Percentiles rank a stretch among this genome's conserved stretches.
These are phyloP conservation scores for Orbilia blumenaviensis DNA, from an alignment of 2,329 filamentous ascomycete species.

Conservation along the genomic window DNA sequence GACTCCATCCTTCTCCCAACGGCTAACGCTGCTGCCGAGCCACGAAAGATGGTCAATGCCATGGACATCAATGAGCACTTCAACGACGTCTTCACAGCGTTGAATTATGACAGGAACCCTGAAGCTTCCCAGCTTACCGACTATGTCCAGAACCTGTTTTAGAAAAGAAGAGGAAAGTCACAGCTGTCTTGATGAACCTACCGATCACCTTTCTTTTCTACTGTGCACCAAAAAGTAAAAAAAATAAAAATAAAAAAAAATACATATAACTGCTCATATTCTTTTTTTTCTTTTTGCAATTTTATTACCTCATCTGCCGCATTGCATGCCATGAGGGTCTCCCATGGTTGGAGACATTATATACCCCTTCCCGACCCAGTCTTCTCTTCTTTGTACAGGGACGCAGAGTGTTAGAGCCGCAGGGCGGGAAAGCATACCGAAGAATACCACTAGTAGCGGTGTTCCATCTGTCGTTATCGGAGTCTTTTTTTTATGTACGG, in stretches of 20 bases:
- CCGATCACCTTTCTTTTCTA: neutral
- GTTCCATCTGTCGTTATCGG: conserved; percentile 38
- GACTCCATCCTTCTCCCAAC: conserved; percentile 38
- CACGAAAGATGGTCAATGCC: conserved; percentile 36
- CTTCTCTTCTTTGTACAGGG: conserved; percentile 42
- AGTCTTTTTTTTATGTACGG: conserved; percentile 7
- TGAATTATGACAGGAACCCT: conserved; percentile 39
- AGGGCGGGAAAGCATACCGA: conserved; percentile 30
- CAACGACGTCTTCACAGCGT: conserved; percentile 40
- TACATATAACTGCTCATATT: conserved; percentile 1
- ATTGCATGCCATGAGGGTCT: conserved; percentile 6
- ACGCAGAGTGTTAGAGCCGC: conserved; percentile 32
- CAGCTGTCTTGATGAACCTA: too few species aligned
- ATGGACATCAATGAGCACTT: conserved; percentile 40
- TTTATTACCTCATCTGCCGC: conserved; percentile 3
- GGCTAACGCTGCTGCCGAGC: conserved; percentile 17
- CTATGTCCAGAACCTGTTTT: conserved; percentile 32
- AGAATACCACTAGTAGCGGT: conserved; percentile 4
- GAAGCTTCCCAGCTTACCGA: conserved; percentile 23
- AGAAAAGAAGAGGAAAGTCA: neutral
- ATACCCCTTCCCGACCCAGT: neutral
- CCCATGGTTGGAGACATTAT: conserved; percentile 16
- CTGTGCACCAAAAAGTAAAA: too few species aligned
- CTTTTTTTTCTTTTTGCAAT: neutral
- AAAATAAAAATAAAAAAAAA: neutral